These are phyloP conservation scores for Juncus effusus DNA, from an alignment of 176 grass and related monocot genomes.

Conservation along the genomic window DNA sequence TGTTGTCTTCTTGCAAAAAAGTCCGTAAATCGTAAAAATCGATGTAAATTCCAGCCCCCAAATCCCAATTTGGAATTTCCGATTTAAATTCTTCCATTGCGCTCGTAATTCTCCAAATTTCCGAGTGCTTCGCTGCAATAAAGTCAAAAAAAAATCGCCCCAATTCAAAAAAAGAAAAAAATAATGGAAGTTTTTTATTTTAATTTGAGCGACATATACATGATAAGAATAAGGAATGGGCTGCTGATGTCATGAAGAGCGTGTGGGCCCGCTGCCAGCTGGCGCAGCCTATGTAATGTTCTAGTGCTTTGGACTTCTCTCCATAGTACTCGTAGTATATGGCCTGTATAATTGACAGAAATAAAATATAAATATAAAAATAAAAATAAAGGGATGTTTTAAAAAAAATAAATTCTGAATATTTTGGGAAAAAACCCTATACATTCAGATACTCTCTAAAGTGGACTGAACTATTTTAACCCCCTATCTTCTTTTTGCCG, in stretches of 20 bases:
- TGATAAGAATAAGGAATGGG: conserved; percentile 83
- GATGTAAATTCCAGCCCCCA: conserved; percentile 83
- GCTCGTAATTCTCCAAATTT: conserved; percentile 76
- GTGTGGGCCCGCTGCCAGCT: conserved; percentile 81
- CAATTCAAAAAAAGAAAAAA: conserved; percentile 1
- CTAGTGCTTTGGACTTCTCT: conserved; percentile 46
- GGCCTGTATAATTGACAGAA: conserved; percentile 47
- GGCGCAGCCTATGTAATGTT: conserved; percentile 72
- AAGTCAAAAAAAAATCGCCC: background rate
- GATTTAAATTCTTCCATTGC: conserved; percentile 73
- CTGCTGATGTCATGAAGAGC: conserved; percentile 78
- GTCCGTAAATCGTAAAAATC: conserved; percentile 64
- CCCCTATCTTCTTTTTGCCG: too few species aligned
- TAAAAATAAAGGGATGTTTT: background rate
- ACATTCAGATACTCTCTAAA: too few species aligned
- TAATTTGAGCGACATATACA: conserved; percentile 35
- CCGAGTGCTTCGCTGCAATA: conserved; percentile 57
- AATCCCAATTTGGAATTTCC: conserved; percentile 90
- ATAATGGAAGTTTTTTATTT: background rate
- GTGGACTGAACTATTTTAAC: too few species aligned
- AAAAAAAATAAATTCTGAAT: conserved; percentile 4
- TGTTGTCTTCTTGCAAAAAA: conserved; percentile 59
- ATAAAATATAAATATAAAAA: background rate
- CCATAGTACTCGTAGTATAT: conserved; percentile 82
- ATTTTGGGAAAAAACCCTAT: too few species aligned